Evolutionary conservation across 306 rosid species (phyloP).

Genomic region (Clitoria ternatea): DNA sequence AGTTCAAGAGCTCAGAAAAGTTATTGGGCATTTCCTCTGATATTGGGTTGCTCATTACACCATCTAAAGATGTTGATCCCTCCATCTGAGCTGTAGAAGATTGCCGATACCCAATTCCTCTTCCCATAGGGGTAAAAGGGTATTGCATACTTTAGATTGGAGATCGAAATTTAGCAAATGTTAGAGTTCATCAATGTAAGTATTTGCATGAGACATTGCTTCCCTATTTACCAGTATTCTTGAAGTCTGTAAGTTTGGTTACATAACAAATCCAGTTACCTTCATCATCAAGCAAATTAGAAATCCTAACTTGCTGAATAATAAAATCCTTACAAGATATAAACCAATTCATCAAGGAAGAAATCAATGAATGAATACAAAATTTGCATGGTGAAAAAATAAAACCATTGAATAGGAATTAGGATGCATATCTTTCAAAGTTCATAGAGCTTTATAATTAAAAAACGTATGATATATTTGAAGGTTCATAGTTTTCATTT

Average conservation of each 20-base stretch:
- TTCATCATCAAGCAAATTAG: slow-evolving; percentile 18
- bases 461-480: no score
- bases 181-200: slow-evolving; percentile 14
- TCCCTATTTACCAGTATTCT: not conserved
- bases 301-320: no score
- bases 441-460: no score
- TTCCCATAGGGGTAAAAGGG: slow-evolving; percentile 41
- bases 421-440: no score
- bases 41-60: slow-evolving; percentile 33
- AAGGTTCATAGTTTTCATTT: no score
- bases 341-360: slow-evolving; percentile 5
- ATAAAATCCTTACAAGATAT: no score
- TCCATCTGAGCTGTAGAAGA: slow-evolving; percentile 43
- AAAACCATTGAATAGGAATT: no score
- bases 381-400: no score
- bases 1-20: slow-evolving; percentile 60
- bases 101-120: slow-evolving; percentile 44
- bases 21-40: slow-evolving; percentile 46
- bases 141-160: slow-evolving; percentile 43
- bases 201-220: slow-evolving; percentile 1
- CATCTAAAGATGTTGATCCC: slow-evolving; percentile 38
- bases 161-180: not conserved
- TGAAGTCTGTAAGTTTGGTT: not conserved
- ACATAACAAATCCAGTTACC: slow-evolving; percentile 12
- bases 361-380: not conserved